Conservation (phyloP, 2,329 filamentous ascomycete species). For the Trichoderma hamatum region DNA sequence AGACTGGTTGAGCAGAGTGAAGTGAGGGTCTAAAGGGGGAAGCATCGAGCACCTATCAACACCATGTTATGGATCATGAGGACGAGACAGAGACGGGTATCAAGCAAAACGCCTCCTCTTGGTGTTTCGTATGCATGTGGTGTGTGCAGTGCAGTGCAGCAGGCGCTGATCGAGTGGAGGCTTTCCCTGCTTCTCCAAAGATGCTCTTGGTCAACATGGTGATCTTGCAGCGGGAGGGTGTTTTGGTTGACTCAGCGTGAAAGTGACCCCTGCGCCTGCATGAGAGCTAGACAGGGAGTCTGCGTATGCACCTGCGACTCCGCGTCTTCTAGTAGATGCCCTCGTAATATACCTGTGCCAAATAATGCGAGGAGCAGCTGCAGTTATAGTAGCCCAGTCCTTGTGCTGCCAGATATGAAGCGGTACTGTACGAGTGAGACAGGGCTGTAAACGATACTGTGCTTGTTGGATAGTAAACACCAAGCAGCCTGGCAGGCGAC, state of each 20-base stretch:
- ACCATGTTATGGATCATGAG: background rate
- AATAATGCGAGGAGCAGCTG: background rate
- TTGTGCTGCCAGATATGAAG: background rate
- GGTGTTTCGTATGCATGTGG: conserved; percentile 6
- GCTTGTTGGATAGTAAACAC: background rate
- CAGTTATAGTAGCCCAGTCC: background rate
- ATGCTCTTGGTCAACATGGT: background rate
- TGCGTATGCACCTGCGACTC: conserved; percentile 3
- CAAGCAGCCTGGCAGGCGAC: background rate
- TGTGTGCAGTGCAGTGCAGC: conserved; percentile 5
- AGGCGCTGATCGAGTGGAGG: conserved; percentile 12
- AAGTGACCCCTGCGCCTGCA: conserved; percentile 16
- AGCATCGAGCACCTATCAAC: background rate
- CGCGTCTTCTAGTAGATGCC: background rate
- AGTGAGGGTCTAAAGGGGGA: background rate
- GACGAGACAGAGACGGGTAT: background rate
- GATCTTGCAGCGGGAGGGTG: background rate
- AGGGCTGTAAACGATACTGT: background rate
- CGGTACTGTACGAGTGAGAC: background rate
- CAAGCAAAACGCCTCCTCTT: background rate
- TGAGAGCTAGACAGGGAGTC: conserved; percentile 11
- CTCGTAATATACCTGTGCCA: background rate
- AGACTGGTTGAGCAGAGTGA: background rate
- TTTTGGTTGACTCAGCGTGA: conserved; percentile 14
- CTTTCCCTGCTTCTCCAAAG: background rate